Evolutionary conservation across 2,329 filamentous ascomycete genomes (phyloP), one percentile per base, ranked within the genome.

Genomic region (Fusarium udum): DNA sequence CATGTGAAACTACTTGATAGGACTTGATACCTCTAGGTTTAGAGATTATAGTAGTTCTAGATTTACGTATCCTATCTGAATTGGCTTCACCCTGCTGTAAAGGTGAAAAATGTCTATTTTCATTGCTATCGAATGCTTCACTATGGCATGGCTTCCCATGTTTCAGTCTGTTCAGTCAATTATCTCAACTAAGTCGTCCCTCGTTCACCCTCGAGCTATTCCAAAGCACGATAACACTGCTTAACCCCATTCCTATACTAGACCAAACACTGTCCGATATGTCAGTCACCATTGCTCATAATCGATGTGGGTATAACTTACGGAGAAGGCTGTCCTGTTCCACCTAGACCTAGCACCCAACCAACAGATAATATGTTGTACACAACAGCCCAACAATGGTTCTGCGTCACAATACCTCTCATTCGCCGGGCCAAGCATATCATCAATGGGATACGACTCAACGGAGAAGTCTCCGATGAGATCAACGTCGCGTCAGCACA

Each of bases 141-240:
- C 10, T 6, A n/a, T 31, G 7, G 10, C 4, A 6, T 16, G 7
- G 26, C 28, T 48, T 31, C 3, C 20, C 1, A n/a, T n/a, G n/a
- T n/a, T n/a, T 0, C 10, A 32, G 20, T 11, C 15, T 32, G 4
- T 49, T 10, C 12, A n/a, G 14, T 31, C 6, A 3, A 32, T 0
- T 16, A 20, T 20, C 2, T 6, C n/a, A 11, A 10, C 13, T 7
- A 3, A 34, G 4, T 18, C 4, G 14, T 7, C 31, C 32, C 8
- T 26, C 12, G 6, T 36, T 15, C 3, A 36, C n/a, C 18, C 49
- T 52, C 22, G 49, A 36, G 32, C 49, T 52, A 4, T 52, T 52
- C 32, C n/a, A 52, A 4, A 52, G n/a, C 31, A 52, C 49, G 2
- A 52, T 18, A 4, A 22, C 18, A 26, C 32, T 52, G 0, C 49